phyloP scores from a whole-genome alignment of 2,329 filamentous ascomycete genomes.

The Colletotrichum sp. region DNA sequence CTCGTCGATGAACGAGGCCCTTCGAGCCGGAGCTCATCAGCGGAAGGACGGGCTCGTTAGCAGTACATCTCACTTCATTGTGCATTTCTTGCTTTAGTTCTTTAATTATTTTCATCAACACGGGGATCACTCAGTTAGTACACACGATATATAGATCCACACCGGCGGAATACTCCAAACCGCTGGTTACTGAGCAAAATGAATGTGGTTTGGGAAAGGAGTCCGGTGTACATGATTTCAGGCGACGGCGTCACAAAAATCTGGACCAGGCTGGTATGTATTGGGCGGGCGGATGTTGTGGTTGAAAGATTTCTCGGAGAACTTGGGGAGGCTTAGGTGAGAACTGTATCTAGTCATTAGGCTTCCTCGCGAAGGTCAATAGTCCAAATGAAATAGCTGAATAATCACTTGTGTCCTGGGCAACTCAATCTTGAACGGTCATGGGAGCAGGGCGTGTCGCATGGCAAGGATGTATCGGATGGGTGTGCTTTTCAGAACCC shows the following conservation, averaged over 20 bases:
- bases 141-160: slow-evolving; percentile 10
- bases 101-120: not conserved
- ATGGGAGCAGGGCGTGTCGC: not conserved
- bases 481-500: not conserved
- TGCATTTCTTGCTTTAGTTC: not conserved
- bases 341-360: slow-evolving; percentile 1
- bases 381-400: not conserved
- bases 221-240: slow-evolving; percentile 7
- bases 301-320: not conserved
- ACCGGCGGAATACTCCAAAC: not conserved
- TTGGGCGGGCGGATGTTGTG: not conserved
- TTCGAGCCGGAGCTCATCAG: slow-evolving; percentile 15
- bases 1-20: slow-evolving; percentile 49
- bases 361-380: not conserved
- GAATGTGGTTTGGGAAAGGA: not conserved
- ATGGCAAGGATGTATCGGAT: not conserved
- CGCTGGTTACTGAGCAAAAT: not conserved
- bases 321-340: not conserved
- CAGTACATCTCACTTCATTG: not conserved
- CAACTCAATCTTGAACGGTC: not conserved
- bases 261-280: slow-evolving; percentile 13
- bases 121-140: not conserved
- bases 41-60: slow-evolving; percentile 2
- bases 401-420: not conserved
- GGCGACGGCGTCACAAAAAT: slow-evolving; percentile 21